These are phyloP conservation scores for Lasiosphaeriaceae sp. DNA, from an alignment of 495 filamentous ascomycete species.

Conservation along the genomic window DNA sequence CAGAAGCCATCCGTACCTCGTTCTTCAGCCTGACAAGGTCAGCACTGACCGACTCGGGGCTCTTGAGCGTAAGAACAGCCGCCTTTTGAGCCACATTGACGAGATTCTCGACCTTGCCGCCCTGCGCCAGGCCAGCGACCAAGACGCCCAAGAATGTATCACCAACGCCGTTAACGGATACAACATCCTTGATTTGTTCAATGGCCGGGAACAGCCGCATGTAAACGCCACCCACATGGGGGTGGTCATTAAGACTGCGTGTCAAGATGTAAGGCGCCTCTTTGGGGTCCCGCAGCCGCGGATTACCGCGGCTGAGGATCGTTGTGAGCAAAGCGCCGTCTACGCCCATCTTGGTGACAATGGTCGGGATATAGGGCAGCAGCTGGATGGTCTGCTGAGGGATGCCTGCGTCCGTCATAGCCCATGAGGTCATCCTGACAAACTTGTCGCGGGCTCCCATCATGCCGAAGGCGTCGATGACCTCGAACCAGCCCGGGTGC, in stretches of 20 bases:
- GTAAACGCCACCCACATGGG: constrained; percentile 73
- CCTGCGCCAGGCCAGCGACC: constrained; percentile 59
- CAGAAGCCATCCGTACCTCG: constrained; percentile 24
- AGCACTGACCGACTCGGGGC: constrained; percentile 63
- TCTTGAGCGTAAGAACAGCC: constrained; percentile 70
- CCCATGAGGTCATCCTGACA: constrained; percentile 52
- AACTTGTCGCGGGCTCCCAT: constrained; percentile 57
- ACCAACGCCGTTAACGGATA: constrained; percentile 90
- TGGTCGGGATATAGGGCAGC: constrained; percentile 77
- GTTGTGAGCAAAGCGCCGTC: constrained; percentile 76
- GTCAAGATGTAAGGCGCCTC: constrained; percentile 66
- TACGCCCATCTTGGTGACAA: constrained; percentile 79
- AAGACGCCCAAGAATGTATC: constrained; percentile 88
- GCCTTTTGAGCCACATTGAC: constrained; percentile 66
- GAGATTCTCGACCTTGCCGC: constrained; percentile 44
- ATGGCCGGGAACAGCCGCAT: constrained; percentile 73
- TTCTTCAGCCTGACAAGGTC: constrained; percentile 35
- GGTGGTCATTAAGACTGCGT: constrained; percentile 46
- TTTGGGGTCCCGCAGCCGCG: constrained; percentile 55
- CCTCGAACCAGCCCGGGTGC: constrained; percentile 64
- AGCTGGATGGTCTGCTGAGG: constrained; percentile 80
- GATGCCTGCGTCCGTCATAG: constrained; percentile 72
- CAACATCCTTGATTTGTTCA: constrained; percentile 63
- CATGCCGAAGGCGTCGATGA: constrained; percentile 75
- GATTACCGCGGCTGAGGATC: constrained; percentile 61